Evolutionary conservation across 1,139 yeast genomes (phyloP).

Genomic region (Zygosaccharomyces sapae): DNA sequence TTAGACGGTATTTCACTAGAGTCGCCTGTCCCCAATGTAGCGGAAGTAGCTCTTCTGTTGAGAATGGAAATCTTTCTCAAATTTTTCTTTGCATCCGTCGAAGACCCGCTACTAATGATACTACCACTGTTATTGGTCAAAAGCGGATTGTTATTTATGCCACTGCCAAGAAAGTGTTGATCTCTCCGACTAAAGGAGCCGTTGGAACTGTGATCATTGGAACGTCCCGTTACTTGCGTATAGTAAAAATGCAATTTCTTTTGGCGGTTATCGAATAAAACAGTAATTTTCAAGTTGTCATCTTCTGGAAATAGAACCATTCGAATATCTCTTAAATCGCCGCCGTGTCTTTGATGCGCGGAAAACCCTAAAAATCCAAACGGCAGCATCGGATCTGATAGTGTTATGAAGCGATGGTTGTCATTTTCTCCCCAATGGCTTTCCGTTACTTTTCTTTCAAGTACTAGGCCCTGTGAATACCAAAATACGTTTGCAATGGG

Average conservation of each 20-base stretch:
- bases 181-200: not conserved
- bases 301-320: conserved; percentile 28
- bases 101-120: conserved; percentile 4
- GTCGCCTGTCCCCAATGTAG: conserved; percentile 14
- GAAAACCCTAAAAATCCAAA: conserved; percentile 32
- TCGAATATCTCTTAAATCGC: conserved; percentile 15
- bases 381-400: conserved; percentile 34
- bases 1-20: not conserved
- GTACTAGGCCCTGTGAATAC: conserved; percentile 32
- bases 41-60: conserved; percentile 22
- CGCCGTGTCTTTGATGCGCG: conserved; percentile 13
- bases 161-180: not conserved
- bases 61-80: conserved; percentile 24
- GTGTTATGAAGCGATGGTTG: conserved; percentile 29
- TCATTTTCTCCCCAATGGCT: conserved; percentile 2
- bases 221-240: conserved; percentile 20
- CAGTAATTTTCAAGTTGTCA: conserved; percentile 24
- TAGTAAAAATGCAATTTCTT: conserved; percentile 29
- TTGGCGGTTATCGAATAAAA: conserved; percentile 20
- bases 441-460: conserved; percentile 22
- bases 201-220: not conserved
- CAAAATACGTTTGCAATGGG: conserved; percentile 30
- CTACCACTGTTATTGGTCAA: conserved; percentile 3
- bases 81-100: conserved; percentile 15
- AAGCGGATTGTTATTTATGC: not conserved